These are phyloP conservation scores for Cutaneotrichosporon cavernicola DNA, from an alignment of 1,284 basidiomycete species.

Conservation along the genomic window DNA sequence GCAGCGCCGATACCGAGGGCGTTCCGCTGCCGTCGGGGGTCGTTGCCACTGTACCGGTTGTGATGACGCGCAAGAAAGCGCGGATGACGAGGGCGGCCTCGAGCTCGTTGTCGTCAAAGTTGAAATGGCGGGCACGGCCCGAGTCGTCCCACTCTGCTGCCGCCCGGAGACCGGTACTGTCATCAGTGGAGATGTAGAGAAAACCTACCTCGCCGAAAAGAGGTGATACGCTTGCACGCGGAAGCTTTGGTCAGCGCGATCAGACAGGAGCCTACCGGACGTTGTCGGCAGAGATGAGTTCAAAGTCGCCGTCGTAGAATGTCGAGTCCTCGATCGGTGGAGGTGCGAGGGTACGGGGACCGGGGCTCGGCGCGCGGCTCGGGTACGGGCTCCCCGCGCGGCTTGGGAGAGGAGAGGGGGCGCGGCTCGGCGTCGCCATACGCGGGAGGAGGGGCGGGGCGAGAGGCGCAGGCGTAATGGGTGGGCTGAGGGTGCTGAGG, in stretches of 20 bases:
- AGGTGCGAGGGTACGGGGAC: not conserved
- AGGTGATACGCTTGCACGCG: slow-evolving; percentile 15
- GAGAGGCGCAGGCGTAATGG: not conserved
- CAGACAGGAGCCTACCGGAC: not conserved
- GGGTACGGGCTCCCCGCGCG: not conserved
- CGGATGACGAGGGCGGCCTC: slow-evolving; percentile 18
- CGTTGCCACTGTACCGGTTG: slow-evolving; percentile 14
- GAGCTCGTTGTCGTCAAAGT: slow-evolving; percentile 18
- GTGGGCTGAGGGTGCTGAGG: not conserved
- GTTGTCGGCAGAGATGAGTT: slow-evolving; percentile 16
- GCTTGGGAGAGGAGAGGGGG: not conserved
- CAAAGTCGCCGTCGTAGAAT: slow-evolving; percentile 17
- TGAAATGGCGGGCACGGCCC: slow-evolving; percentile 4
- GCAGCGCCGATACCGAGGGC: slow-evolving; percentile 9
- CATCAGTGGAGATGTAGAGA: not conserved
- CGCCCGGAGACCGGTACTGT: slow-evolving; percentile 15
- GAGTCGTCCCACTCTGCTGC: slow-evolving; percentile 8
- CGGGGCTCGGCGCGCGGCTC: not conserved
- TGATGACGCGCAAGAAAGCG: slow-evolving; percentile 19
- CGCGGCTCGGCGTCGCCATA: not conserved
- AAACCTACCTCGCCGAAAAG: slow-evolving; percentile 12
- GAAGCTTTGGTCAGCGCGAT: slow-evolving; percentile 4
- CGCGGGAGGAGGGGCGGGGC: not conserved
- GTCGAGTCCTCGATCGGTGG: not conserved
- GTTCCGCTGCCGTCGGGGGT: slow-evolving; percentile 13